These are phyloP conservation scores for Vinca major DNA, from an alignment of 305 asterid genomes.

Conservation along the genomic window DNA sequence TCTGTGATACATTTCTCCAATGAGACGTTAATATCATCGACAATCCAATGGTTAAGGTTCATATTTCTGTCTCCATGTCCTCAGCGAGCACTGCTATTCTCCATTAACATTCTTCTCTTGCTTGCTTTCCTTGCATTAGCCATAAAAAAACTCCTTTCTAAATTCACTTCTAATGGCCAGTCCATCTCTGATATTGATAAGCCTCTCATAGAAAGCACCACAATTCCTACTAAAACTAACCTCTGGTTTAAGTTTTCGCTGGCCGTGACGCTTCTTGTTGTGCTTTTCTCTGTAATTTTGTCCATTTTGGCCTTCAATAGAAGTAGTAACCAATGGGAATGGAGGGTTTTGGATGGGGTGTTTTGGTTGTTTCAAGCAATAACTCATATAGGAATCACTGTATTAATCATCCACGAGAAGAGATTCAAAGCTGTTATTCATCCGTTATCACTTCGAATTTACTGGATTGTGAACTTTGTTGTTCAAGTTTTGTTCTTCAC, in stretches of 20 bases:
- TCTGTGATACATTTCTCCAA: slow-evolving; percentile 14
- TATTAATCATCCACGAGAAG: slow-evolving; percentile 57
- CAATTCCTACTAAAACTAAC: slow-evolving; percentile 26
- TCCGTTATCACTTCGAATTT: slow-evolving; percentile 51
- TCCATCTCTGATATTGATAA: slow-evolving; percentile 32
- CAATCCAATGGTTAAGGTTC: slow-evolving; percentile 51
- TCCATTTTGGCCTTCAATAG: slow-evolving; percentile 33
- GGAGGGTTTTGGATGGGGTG: slow-evolving; percentile 43
- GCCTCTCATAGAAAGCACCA: slow-evolving; percentile 45
- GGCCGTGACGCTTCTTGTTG: slow-evolving; percentile 26
- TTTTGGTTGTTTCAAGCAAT: slow-evolving; percentile 60
- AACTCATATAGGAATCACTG: slow-evolving; percentile 34
- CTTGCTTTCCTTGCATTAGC: slow-evolving; percentile 32
- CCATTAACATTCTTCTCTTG: slow-evolving; percentile 47
- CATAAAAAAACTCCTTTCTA: slow-evolving; percentile 38
- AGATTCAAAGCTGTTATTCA: slow-evolving; percentile 47
- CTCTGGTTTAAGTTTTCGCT: slow-evolving; percentile 48
- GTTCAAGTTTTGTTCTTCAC: slow-evolving; percentile 40
- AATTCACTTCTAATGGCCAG: slow-evolving; percentile 23
- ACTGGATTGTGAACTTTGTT: slow-evolving; percentile 49
- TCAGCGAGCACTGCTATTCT: slow-evolving; percentile 51
- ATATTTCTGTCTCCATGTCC: slow-evolving; percentile 69
- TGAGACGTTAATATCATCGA: slow-evolving; percentile 18
- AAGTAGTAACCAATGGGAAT: slow-evolving; percentile 18
- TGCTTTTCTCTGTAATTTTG: slow-evolving; percentile 30